Conservation (phyloP, 2,329 filamentous ascomycete genomes). For the Alternaria triticimaculans region DNA sequence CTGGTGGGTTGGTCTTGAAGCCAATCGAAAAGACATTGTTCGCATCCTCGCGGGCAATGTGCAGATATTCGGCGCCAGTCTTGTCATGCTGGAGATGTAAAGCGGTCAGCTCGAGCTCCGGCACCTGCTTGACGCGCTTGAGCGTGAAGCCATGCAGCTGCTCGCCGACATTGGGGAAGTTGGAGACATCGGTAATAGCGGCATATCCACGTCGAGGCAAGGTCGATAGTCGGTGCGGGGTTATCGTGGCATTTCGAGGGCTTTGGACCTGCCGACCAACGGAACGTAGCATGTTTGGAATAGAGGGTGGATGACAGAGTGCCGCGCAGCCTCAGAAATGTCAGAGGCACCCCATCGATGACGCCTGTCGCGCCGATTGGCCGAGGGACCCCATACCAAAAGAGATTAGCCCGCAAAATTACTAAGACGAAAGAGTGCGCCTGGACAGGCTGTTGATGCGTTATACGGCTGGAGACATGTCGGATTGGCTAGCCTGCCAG, state of each 20-base stretch:
- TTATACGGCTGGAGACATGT: constrained; percentile 3
- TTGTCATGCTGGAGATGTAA: constrained; percentile 91
- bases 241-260: constrained; percentile 16
- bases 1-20: constrained; percentile 98
- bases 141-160: constrained; percentile 94
- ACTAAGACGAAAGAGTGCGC: constrained; percentile 19
- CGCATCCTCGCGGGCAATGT: constrained; percentile 91
- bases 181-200: constrained; percentile 77
- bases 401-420: constrained; percentile 29
- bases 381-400: constrained; percentile 15
- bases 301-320: background rate
- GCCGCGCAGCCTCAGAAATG: constrained; percentile 20
- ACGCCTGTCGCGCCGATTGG: constrained; percentile 31
- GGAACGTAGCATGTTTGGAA: constrained; percentile 46
- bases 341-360: constrained; percentile 15
- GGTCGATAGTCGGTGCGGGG: constrained; percentile 16
- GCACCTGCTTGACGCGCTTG: constrained; percentile 86
- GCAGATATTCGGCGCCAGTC: constrained; percentile 93
- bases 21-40: constrained; percentile 99
- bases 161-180: constrained; percentile 79
- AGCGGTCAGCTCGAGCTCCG: constrained; percentile 91
- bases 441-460: constrained; percentile 11
- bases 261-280: constrained; percentile 38
- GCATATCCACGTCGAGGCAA: constrained; percentile 52
- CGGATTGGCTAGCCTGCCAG: constrained; percentile 8